phyloP scores from a whole-genome alignment of 1,284 basidiomycete species.

The Leccinum angustisporum region DNA sequence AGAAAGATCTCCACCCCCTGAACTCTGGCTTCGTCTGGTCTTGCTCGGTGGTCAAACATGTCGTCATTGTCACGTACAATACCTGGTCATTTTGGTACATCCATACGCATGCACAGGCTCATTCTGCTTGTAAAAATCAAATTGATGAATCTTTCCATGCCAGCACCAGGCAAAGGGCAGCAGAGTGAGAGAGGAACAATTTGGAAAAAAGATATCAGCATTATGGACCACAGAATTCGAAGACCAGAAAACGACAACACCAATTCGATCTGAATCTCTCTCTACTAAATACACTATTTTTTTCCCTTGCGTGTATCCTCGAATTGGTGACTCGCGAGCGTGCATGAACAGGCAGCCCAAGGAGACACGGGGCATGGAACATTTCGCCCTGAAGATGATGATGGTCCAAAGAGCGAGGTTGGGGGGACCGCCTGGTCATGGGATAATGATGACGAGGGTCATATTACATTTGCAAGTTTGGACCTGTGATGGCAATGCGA shows the following conservation, averaged over 20 bases:
- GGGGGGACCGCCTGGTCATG: conserved; percentile 41
- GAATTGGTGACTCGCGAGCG: background rate
- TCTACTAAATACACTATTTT: background rate
- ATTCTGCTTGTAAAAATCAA: conserved; percentile 21
- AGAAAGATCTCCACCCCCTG: background rate
- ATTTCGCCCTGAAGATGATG: conserved; percentile 15
- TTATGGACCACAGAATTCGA: background rate
- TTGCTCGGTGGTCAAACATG: background rate
- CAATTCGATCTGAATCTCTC: background rate
- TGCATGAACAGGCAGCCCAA: background rate
- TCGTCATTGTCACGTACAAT: conserved; percentile 9
- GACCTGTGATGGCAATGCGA: conserved; percentile 44
- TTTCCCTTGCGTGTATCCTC: conserved; percentile 1
- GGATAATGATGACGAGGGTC: conserved; percentile 4
- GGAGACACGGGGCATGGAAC: conserved; percentile 19
- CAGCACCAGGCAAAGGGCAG: background rate
- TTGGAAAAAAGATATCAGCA: background rate
- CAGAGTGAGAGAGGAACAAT: background rate
- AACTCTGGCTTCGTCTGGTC: no score
- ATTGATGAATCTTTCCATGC: conserved; percentile 18
- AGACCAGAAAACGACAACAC: background rate
- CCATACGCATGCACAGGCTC: background rate
- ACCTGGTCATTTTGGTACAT: background rate
- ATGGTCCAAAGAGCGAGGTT: conserved; percentile 16
- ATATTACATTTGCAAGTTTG: conserved; percentile 39